phyloP scores from a whole-genome alignment of 148 eudicot species.

The Cornus kousa region DNA sequence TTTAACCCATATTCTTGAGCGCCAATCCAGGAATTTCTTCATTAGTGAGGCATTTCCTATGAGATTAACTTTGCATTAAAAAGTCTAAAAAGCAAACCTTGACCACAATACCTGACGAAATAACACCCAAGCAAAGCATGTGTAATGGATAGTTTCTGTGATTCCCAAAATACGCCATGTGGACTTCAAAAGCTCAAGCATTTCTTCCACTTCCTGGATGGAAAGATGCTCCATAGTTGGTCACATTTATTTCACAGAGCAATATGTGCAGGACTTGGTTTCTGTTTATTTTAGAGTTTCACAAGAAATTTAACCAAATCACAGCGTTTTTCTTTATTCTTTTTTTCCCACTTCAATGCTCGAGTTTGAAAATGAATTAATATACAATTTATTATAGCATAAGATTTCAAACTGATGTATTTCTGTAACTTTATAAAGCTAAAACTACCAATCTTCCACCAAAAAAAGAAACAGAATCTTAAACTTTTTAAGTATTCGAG shows the following conservation, averaged over 20 bases:
- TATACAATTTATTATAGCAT: neutral
- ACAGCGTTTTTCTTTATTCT: neutral
- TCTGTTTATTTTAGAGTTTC: neutral
- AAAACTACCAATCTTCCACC: neutral
- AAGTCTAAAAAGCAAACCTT: neutral
- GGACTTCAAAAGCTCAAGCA: constrained; percentile 93
- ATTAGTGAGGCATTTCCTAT: neutral
- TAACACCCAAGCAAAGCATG: constrained; percentile 93
- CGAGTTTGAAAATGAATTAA: neutral
- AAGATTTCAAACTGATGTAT: neutral
- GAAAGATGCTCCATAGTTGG: constrained; percentile 1
- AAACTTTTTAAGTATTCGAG: neutral
- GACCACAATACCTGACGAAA: constrained; percentile 83
- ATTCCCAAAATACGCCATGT: constrained; percentile 95
- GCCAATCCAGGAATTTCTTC: neutral
- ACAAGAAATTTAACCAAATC: neutral
- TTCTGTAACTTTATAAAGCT: neutral
- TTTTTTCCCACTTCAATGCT: neutral
- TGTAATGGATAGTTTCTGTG: constrained; percentile 90
- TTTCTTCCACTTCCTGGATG: constrained; percentile 90
- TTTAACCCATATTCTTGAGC: neutral
- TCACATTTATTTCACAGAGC: constrained; percentile 3
- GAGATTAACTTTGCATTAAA: neutral
- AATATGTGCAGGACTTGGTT: neutral
- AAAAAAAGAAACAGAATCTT: neutral